These are phyloP conservation scores for Suillus subluteus DNA, from an alignment of 768 basidiomycete genomes.

Conservation along the genomic window DNA sequence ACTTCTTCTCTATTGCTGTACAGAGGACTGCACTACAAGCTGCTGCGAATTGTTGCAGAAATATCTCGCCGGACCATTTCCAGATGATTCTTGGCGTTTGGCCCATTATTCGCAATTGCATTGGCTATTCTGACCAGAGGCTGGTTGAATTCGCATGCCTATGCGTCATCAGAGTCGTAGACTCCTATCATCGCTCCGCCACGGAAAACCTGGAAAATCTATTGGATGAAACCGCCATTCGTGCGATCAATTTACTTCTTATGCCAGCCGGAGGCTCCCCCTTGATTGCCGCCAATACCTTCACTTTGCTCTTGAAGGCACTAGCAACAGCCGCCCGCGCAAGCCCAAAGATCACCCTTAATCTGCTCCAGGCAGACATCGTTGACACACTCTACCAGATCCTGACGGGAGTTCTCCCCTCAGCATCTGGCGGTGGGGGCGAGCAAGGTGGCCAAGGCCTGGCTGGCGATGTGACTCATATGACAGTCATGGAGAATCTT, in stretches of 20 bases:
- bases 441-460: conserved; percentile 76
- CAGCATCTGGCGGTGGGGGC: conserved; percentile 47
- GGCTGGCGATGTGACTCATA: conserved; percentile 89
- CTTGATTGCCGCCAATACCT: conserved; percentile 83
- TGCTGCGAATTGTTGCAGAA: conserved; percentile 95
- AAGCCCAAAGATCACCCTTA: conserved; percentile 84
- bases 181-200: conserved; percentile 85
- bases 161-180: conserved; percentile 92
- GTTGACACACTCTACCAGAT: conserved; percentile 94
- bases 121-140: conserved; percentile 91
- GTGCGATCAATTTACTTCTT: conserved; percentile 83
- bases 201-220: conserved; percentile 86
- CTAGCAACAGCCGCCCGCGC: conserved; percentile 86
- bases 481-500: conserved; percentile 97
- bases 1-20: conserved; percentile 98
- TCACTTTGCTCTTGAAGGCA: conserved; percentile 84
- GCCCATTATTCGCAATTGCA: conserved; percentile 91
- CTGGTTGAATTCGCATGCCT: conserved; percentile 97
- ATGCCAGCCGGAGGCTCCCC: conserved; percentile 87
- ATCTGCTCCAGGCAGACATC: conserved; percentile 89
- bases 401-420: conserved; percentile 90
- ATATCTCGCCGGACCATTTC: conserved; percentile 88
- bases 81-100: conserved; percentile 86
- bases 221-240: conserved; percentile 77
- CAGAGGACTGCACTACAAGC: conserved; percentile 97